Percentiles rank a stretch among this genome's conserved stretches.
Conservation (phyloP, 2,329 filamentous ascomycete genomes). For the Colletotrichum lupini region DNA sequence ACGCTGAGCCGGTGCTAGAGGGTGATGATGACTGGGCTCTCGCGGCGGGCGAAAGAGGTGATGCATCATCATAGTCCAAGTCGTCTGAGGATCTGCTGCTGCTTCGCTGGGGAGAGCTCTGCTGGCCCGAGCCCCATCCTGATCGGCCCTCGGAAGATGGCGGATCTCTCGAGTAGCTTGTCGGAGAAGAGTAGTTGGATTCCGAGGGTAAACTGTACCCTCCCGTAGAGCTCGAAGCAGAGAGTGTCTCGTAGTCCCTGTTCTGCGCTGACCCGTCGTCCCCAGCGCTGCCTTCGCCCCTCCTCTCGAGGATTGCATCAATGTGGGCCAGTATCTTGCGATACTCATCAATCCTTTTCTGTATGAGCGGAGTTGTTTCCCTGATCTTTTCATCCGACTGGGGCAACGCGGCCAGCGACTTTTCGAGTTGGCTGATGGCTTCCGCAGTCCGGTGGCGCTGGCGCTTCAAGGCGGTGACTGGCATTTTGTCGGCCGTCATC, state of each 20-base stretch:
- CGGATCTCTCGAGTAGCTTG: slow-evolving; percentile 8
- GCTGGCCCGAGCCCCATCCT: slow-evolving; percentile 14
- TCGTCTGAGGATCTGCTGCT: slow-evolving; percentile 29
- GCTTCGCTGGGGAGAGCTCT: slow-evolving; percentile 8
- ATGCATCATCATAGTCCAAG: slow-evolving; percentile 50
- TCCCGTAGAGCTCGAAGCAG: background rate
- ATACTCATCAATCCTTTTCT: background rate
- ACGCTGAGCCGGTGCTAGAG: slow-evolving; percentile 49
- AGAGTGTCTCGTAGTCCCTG: slow-evolving; percentile 19
- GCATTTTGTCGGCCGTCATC: background rate
- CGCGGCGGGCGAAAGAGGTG: slow-evolving; percentile 50
- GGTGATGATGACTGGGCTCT: slow-evolving; percentile 24
- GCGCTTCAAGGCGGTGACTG: background rate
- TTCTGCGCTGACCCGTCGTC: background rate
- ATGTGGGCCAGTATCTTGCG: background rate
- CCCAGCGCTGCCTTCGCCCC: background rate
- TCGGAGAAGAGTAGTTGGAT: background rate
- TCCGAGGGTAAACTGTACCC: background rate
- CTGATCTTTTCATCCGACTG: background rate
- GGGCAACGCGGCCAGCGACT: background rate
- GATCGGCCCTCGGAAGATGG: background rate
- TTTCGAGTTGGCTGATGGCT: background rate
- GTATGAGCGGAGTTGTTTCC: background rate
- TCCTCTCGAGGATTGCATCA: slow-evolving; percentile 7
- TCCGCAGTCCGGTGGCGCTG: background rate